Conservation (phyloP, 140 eudicot genomes). For the Artemisia princeps region DNA sequence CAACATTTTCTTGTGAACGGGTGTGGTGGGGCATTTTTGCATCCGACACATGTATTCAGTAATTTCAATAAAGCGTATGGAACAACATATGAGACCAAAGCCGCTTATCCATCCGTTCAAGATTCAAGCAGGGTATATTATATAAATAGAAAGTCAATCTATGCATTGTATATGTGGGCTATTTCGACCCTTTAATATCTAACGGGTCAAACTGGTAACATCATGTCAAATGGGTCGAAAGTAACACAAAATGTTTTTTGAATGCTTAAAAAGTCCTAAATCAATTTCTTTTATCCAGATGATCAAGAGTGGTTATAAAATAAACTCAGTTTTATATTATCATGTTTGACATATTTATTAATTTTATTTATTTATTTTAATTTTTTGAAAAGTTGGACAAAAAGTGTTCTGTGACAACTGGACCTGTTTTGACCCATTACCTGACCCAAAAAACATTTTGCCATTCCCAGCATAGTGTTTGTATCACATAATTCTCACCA, state of each 20-base stretch:
- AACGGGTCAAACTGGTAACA: not conserved
- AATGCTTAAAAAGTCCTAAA: not conserved
- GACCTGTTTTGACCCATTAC: not conserved
- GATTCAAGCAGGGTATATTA: constrained; percentile 77
- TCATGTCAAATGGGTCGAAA: not conserved
- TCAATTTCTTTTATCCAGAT: not conserved
- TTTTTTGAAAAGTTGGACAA: not conserved
- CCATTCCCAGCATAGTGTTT: not conserved
- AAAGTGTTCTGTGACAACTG: not conserved
- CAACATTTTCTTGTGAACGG: constrained; percentile 88
- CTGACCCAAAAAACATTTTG: not conserved
- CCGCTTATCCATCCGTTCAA: constrained; percentile 74
- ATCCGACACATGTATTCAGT: constrained; percentile 85
- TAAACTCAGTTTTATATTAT: not conserved
- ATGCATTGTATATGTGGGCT: not conserved
- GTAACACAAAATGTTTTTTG: not conserved
- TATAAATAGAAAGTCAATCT: not conserved
- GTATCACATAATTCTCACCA: not conserved
- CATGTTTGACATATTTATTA: not conserved
- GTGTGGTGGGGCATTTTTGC: constrained; percentile 94
- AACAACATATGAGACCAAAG: constrained; percentile 51
- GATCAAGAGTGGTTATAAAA: too few species aligned
- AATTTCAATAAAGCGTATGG: constrained; percentile 48
- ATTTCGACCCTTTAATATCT: not conserved
- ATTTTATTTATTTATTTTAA: not conserved